These are phyloP conservation scores for Psilocybe sp. DNA, from an alignment of 768 basidiomycete species.

Conservation along the genomic window DNA sequence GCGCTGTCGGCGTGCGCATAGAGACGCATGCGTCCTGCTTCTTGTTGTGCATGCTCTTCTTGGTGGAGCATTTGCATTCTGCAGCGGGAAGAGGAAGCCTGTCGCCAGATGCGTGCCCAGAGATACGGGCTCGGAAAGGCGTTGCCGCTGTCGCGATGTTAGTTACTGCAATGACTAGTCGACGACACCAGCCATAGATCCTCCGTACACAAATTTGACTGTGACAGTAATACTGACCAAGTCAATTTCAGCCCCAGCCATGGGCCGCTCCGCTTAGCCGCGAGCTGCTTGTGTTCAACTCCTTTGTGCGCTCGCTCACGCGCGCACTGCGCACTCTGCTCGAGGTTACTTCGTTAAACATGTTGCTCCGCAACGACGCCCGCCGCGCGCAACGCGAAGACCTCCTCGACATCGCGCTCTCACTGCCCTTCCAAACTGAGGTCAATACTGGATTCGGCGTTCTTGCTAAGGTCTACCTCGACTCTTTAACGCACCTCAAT, in stretches of 20 bases:
- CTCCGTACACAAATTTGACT: no score
- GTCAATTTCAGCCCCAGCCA: constrained; percentile 59
- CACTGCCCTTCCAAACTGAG: constrained; percentile 92
- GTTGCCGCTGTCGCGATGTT: no score
- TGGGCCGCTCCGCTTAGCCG: constrained; percentile 98
- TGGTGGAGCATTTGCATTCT: no score
- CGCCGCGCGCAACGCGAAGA: constrained; percentile 79
- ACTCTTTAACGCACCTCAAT: constrained; percentile 87
- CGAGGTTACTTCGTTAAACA: constrained; percentile 89
- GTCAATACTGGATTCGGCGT: constrained; percentile 99
- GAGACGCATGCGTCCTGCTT: no score
- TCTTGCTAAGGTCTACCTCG: constrained; percentile 93
- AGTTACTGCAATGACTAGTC: no score
- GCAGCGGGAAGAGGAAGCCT: no score
- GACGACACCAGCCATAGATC: no score
- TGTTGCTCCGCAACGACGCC: constrained; percentile 88
- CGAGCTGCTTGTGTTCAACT: constrained; percentile 97
- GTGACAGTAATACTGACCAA: no score
- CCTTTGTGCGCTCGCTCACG: constrained; percentile 89
- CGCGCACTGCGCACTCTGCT: constrained; percentile 87
- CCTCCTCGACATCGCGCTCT: constrained; percentile 86
- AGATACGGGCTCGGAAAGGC: no score
- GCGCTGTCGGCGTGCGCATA: no score
- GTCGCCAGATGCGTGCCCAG: no score
- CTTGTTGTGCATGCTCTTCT: no score